Conservation (phyloP, 345 rosid genomes). For the Cardamine resedifolia region DNA sequence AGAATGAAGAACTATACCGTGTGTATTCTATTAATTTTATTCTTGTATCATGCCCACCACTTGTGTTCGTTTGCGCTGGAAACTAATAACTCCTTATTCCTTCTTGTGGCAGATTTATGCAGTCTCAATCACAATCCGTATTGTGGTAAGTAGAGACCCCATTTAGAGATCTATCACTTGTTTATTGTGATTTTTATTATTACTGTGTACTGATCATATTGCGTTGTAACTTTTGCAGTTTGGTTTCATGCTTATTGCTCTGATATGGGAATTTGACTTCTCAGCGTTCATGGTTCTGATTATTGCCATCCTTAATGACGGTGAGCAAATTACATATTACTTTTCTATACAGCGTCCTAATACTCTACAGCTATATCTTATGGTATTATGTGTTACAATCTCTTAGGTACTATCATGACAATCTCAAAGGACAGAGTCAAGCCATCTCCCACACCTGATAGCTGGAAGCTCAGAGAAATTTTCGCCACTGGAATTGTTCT, state of each 20-base stretch:
- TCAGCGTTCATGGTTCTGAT: constrained; percentile 88
- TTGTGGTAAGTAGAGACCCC: constrained; percentile 38
- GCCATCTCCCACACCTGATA: constrained; percentile 95
- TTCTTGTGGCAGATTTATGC: constrained; percentile 40
- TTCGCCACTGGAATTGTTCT: constrained; percentile 86
- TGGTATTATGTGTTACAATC: constrained; percentile 7
- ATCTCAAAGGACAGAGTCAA: constrained; percentile 94
- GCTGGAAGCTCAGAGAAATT: constrained; percentile 92
- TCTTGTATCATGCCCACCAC: not conserved
- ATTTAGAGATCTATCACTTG: not conserved
- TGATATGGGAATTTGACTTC: constrained; percentile 52
- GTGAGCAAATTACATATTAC: constrained; percentile 42
- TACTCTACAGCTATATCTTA: constrained; percentile 5
- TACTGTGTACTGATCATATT: constrained; percentile 20
- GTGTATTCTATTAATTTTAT: not conserved
- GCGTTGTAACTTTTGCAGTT: constrained; percentile 26
- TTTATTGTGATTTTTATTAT: not conserved
- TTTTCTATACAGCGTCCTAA: not conserved
- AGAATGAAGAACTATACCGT: constrained; percentile 95
- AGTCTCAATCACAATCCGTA: constrained; percentile 52
- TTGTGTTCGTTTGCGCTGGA: constrained; percentile 11
- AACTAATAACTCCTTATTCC: constrained; percentile 1
- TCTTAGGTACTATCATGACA: constrained; percentile 87
- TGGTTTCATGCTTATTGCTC: constrained; percentile 52
- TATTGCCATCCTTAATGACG: constrained; percentile 93